These are phyloP conservation scores for Trichoderma koningiopsis DNA, from an alignment of 2,329 filamentous ascomycete species.

Conservation along the genomic window DNA sequence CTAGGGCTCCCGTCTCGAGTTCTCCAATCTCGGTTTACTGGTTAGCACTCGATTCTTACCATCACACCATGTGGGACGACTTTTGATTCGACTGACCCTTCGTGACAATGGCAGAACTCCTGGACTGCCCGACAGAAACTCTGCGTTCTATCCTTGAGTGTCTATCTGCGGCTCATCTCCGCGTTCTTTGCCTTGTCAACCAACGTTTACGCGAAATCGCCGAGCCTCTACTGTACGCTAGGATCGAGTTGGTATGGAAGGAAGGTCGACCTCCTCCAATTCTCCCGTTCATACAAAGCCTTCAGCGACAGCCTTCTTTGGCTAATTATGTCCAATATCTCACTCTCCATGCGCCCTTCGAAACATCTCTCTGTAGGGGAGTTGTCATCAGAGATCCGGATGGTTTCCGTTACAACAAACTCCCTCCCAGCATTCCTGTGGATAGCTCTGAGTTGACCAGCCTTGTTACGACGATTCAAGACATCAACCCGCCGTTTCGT, in stretches of 20 bases:
- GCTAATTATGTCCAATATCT: neutral
- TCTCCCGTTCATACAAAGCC: neutral
- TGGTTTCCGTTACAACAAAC: neutral
- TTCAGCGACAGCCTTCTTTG: neutral
- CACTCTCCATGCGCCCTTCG: neutral
- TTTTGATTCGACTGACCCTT: neutral
- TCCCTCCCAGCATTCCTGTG: neutral
- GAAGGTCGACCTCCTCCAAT: neutral
- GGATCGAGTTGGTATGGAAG: slow-evolving; percentile 5
- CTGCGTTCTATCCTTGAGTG: neutral
- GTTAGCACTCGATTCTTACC: too few species aligned
- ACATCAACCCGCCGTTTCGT: neutral
- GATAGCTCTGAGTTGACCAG: neutral
- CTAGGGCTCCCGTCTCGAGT: too few species aligned
- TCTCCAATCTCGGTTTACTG: too few species aligned
- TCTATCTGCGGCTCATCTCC: neutral
- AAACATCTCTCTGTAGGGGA: neutral
- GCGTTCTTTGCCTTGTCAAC: neutral
- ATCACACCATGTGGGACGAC: too few species aligned
- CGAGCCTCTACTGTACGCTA: neutral
- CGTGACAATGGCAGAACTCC: neutral
- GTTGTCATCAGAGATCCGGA: neutral
- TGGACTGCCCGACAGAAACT: slow-evolving; percentile 4
- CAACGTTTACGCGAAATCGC: neutral
- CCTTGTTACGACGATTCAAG: neutral